Evolutionary conservation across 192 early-diverging fungal genomes (phyloP), one percentile per base, ranked within the genome.

Genomic region (Mortierella antarctica): DNA sequence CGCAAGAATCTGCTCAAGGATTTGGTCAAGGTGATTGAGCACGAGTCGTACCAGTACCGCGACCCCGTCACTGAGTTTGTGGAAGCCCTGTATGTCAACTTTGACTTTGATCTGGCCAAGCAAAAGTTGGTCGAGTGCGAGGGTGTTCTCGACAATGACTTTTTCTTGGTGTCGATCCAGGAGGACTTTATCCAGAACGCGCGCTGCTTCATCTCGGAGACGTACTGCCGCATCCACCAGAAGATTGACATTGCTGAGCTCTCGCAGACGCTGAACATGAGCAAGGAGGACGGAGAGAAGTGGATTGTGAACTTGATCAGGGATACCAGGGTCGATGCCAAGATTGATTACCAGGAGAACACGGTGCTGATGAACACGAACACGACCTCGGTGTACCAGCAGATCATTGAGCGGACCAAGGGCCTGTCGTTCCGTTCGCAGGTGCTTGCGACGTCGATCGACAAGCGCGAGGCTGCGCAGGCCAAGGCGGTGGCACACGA

Each of bases 271-370:
- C 86, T 99, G 53, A 94, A 94, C 77, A 89, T 98, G 89, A 88
- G 87, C 78, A 89, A 92, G 79, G 95, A 95, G 72, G 92, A 94
- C 77, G 96, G 96, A 62, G 96, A 98, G 82, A 97, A 97, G 85
- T 98, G 96, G 96, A 96, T 99, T 62, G 96, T 96, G 53, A 95
- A 99, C 88, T 87, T 99, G 62, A 97, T 99, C 82, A 91, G 96
- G 49, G 95, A 97, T 70, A 96, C 96, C 20, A 89, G 95, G 74
- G 95, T 98, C 74, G 96, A 99, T 65, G 97, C 96, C 75, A 99
- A 99, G 91, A 93, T 99, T 74, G 96, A 99, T 82, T 93, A 91
- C 70, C 88, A 96, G 84, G 94, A 94, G 88, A 96, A 96, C 87
- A 95, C 96, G 42, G 95, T 98, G 31, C 85, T 96, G 67, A 97